Base-by-base conservation (phyloP, 73 alveolate species). In the Tetrahymena elliotti region DNA sequence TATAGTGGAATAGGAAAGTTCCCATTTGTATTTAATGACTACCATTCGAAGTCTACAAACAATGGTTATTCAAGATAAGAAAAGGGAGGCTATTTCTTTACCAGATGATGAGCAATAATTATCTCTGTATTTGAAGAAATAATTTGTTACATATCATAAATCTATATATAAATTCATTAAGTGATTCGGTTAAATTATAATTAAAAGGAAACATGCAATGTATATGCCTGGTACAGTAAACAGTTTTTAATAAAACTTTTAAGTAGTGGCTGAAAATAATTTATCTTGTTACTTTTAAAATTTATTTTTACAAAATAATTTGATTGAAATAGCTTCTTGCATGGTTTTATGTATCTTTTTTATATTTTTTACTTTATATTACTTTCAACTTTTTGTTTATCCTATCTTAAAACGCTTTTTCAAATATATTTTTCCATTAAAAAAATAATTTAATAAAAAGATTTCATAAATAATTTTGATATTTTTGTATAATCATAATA, bases 41-140 rank as follows among this genome's bases (percentile, higher is more conserved):
- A 94, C 41, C 96, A 94, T 39, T 84, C 96, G 33, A 94, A 94
- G 84, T 84, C 95, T 10, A 94, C 96, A 88, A 94, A 94, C 38
- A 94, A 94, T 88, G 96, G 96, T n/a, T 94, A 94, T 37, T 84
- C 96, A 4, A 84, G 96, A 88, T 84, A 94, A 52, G 93, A 84
- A 37, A 84, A 52, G 94, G 96, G 96, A 16, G 96, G 96, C 38
- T 94, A 83, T 31, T 94, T 94, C 93, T 94, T 83, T 83, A 94
- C 96, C 33, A 94, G 96, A 94, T 94, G 96, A 94, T 33, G 35
- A 94, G 33, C 24, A 68, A 31, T 27, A 31, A 24, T 1, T 24
- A 68, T 27, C n/a, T 36, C n/a, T 68, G 4, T 27, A 68, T 68
- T 10, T 68, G 10, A 18, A 68, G 22, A 68, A 47, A 12, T 12